Evolutionary conservation across 768 basidiomycete species (phyloP).

Genomic region (Porphyrellus cyaneotinctus): DNA sequence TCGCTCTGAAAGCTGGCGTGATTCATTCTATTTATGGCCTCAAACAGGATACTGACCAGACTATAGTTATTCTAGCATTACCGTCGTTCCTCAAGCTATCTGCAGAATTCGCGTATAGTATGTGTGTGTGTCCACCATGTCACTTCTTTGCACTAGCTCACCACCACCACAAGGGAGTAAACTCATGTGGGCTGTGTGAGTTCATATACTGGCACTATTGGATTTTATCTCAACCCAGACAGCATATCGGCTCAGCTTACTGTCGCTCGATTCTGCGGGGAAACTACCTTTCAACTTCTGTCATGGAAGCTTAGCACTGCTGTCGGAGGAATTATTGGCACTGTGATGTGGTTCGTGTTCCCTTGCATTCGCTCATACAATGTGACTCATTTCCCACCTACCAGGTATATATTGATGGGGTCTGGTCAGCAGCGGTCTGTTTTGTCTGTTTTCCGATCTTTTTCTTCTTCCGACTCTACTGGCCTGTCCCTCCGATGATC

Average conservation of each 20-base stretch:
- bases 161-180: conserved; percentile 44
- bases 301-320: conserved; percentile 63
- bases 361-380: not conserved
- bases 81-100: conserved; percentile 53
- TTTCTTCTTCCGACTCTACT: conserved; percentile 68
- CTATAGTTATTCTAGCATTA: conserved; percentile 51
- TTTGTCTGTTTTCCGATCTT: conserved; percentile 70
- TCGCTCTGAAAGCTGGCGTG: conserved; percentile 69
- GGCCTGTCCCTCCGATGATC: conserved; percentile 68
- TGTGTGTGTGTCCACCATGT: conserved; percentile 30
- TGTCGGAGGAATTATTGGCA: conserved; percentile 57
- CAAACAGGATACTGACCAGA: not conserved
- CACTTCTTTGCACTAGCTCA: conserved; percentile 3
- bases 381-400: not conserved
- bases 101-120: conserved; percentile 57
- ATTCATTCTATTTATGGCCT: conserved; percentile 4
- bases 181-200: conserved; percentile 70
- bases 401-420: conserved; percentile 70
- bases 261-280: conserved; percentile 68
- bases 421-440: conserved; percentile 58
- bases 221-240: not conserved
- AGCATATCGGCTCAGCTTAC: conserved; percentile 78
- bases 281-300: conserved; percentile 64
- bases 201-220: not conserved
- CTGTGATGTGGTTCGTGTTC: conserved; percentile 57